Base-by-base conservation (phyloP, 768 basidiomycete species). In the Amanita phalloides region DNA sequence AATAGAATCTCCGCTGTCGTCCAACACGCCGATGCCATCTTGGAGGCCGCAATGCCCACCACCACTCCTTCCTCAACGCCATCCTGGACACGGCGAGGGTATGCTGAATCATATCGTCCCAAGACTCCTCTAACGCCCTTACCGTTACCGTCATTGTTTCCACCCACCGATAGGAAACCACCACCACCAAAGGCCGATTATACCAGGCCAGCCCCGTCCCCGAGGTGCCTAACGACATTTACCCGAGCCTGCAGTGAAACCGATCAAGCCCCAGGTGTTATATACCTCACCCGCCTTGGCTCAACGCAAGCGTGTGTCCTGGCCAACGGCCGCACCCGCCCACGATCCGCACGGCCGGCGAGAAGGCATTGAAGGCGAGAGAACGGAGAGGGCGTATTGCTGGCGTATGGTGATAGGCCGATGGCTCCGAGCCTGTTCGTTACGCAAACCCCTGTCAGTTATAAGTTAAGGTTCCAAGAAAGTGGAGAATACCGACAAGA, bases 251-350 rank as follows among this genome's bases (percentile, higher is more conserved):
- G n/a, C n/a, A n/a, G n/a, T 97, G 94, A 63, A 93, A 95, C 11
- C 91, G 78, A 57, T 94, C 23, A 90, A 66, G 11, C 91, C 96
- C 90, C 93, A 98, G 21, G 84, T n/a, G n/a, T n/a, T 91, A 36
- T 84, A 78, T 3, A 97, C 79, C 60, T 93, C 90, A 3, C 95
- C 93, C 0, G 74, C 63, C 23, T 71, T 77, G 0, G 92, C n/a
- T 94, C 26, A 98, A 69, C 1, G 81, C 87, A 26, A 98, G 78
- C 0, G 94, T 94, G 62, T 98, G 96, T 99, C 96, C 64, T 95
- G 95, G 9, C 90, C 94, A 6, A 93, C 72, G 0, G 92, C 90
- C n/a, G n/a, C 21, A 97, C 77, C 35, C 13, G 17, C n/a, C n/a
- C 11, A 11, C 80, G 70, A 5, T 73, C 67, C 28, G 93, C 75